Evolutionary conservation across 768 basidiomycete species (phyloP).

Genomic region (Atractiella rhizophila): DNA sequence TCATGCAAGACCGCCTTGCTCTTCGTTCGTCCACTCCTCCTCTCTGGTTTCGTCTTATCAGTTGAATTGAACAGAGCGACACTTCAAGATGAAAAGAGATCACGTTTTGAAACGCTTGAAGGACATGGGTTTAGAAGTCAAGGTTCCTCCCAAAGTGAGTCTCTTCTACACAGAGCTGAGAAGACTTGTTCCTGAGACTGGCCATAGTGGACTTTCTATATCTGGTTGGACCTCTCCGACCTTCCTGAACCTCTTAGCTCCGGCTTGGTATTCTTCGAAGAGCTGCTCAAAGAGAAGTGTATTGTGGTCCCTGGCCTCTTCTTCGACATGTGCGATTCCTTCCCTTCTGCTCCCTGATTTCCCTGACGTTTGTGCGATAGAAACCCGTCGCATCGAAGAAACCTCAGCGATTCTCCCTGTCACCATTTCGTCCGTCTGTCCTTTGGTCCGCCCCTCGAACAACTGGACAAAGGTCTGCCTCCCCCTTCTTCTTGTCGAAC

Average conservation of each 20-base stretch:
- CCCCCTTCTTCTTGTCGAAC: not conserved
- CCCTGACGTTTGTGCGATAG: constrained; percentile 19
- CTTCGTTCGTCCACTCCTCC: no score
- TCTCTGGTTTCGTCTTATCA: no score
- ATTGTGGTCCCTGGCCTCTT: constrained; percentile 27
- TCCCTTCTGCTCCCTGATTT: not conserved
- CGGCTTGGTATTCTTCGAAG: constrained; percentile 61
- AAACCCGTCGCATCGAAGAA: constrained; percentile 38
- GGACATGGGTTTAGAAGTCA: constrained; percentile 31
- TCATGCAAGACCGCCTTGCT: constrained; percentile 39
- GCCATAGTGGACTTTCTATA: constrained; percentile 67
- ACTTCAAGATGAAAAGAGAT: constrained; percentile 77
- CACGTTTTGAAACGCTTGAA: constrained; percentile 61
- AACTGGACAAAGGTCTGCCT: constrained; percentile 42
- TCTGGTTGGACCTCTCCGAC: constrained; percentile 42
- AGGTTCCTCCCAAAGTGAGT: constrained; percentile 8
- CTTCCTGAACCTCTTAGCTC: constrained; percentile 64
- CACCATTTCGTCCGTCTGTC: constrained; percentile 49
- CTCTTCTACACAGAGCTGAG: no score
- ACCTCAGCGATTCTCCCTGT: constrained; percentile 71
- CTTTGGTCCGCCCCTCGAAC: constrained; percentile 56
- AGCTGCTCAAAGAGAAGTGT: constrained; percentile 10
- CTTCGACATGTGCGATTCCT: not conserved
- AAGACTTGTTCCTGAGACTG: no score
- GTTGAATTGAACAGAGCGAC: no score